A percentile compares a stretch with the other conserved stretches of the same genome.
Evolutionary conservation across 495 filamentous ascomycete species (phyloP).

Genomic region (Aspergillus bertholletiae): DNA sequence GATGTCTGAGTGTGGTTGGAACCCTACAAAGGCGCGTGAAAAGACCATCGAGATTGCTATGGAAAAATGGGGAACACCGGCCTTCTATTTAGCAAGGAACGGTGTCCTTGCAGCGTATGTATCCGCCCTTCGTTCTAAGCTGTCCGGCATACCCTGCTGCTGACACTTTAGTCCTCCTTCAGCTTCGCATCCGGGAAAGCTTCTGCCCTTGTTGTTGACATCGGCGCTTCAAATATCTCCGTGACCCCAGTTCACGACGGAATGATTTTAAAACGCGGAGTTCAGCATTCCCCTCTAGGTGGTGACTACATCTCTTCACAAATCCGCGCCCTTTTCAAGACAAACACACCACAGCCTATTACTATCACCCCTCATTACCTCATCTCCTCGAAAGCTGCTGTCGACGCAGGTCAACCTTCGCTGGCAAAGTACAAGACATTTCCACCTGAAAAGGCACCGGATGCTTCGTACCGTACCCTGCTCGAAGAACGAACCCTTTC

Average conservation of each 20-base stretch:
- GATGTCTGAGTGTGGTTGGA: slow-evolving; percentile 95
- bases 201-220: slow-evolving; percentile 85
- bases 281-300: slow-evolving; percentile 77
- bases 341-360: slow-evolving; percentile 69
- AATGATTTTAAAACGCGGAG: slow-evolving; percentile 84
- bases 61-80: slow-evolving; percentile 91
- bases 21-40: slow-evolving; percentile 78
- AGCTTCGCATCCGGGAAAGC: slow-evolving; percentile 90
- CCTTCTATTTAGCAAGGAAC: slow-evolving; percentile 80
- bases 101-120: slow-evolving; percentile 64
- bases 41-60: slow-evolving; percentile 91
- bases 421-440: slow-evolving; percentile 69
- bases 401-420: slow-evolving; percentile 81
- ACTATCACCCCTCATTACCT: slow-evolving; percentile 83
- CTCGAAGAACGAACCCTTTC: slow-evolving; percentile 91
- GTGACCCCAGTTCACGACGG: slow-evolving; percentile 93
- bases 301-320: slow-evolving; percentile 89
- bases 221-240: slow-evolving; percentile 86
- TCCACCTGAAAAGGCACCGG: slow-evolving; percentile 54
- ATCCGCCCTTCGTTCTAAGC: background rate
- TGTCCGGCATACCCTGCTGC: background rate
- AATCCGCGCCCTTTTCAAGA: slow-evolving; percentile 71
- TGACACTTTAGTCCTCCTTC: slow-evolving; percentile 1
- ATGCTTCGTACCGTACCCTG: slow-evolving; percentile 68
- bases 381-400: slow-evolving; percentile 77